phyloP scores from a whole-genome alignment of 441 rosid genomes.

The Pelargonium fulgidum region DNA sequence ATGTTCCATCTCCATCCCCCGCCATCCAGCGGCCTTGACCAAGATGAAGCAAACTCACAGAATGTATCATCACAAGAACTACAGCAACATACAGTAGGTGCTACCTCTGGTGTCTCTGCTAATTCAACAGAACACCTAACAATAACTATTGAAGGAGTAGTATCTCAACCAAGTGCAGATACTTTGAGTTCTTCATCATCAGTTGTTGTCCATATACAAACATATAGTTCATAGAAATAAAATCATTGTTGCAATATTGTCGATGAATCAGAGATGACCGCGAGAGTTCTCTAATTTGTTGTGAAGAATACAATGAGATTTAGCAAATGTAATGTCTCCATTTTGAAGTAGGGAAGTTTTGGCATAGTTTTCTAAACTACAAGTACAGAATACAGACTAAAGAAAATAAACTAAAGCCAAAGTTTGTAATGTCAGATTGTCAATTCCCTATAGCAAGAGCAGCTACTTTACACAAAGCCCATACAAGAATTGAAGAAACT shows the following conservation, averaged over 20 bases:
- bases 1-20: slow-evolving; percentile 16
- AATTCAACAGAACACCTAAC: slow-evolving; percentile 9
- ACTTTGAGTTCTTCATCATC: slow-evolving; percentile 9
- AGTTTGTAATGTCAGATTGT: too few relatives aligned
- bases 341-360: not conserved
- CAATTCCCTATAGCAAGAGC: slow-evolving; percentile 26
- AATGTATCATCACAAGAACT: slow-evolving; percentile 17
- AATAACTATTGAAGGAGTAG: slow-evolving; percentile 19
- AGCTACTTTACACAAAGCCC: slow-evolving; percentile 26
- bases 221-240: not conserved
- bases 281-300: too few relatives aligned
- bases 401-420: too few relatives aligned
- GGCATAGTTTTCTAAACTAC: not conserved
- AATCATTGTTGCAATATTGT: not conserved
- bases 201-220: slow-evolving; percentile 13
- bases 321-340: not conserved
- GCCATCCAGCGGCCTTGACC: slow-evolving; percentile 9
- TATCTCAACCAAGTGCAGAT: too few relatives aligned
- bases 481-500: slow-evolving; percentile 27
- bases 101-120: not conserved
- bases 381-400: too few relatives aligned
- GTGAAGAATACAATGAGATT: not conserved
- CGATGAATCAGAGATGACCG: not conserved
- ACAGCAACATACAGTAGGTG: slow-evolving; percentile 10
- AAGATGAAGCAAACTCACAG: slow-evolving; percentile 6